Evolutionary conservation across 306 rosid genomes (phyloP).

Genomic region (Pterocarpus macrocarpus): DNA sequence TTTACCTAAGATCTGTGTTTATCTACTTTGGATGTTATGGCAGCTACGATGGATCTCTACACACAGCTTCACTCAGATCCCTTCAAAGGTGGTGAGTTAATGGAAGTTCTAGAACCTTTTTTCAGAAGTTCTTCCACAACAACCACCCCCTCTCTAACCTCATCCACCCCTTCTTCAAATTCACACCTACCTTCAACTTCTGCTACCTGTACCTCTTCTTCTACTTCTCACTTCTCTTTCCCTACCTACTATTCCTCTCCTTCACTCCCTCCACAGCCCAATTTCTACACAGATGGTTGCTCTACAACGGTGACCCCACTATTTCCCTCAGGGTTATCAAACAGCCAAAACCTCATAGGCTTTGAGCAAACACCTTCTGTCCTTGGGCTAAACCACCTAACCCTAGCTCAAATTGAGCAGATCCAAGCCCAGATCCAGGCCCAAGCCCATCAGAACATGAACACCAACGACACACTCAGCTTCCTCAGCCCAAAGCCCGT

Average conservation of each 20-base stretch:
- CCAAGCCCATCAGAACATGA: slow-evolving; percentile 40
- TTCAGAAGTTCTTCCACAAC: slow-evolving; percentile 70
- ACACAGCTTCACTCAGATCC: slow-evolving; percentile 62
- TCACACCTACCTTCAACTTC: slow-evolving; percentile 39
- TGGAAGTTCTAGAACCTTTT: slow-evolving; percentile 98
- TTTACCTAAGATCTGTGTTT: slow-evolving; percentile 45
- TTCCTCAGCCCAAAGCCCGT: slow-evolving; percentile 71
- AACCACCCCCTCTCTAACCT: slow-evolving; percentile 3
- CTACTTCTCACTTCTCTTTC: slow-evolving; percentile 33
- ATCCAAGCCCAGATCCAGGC: slow-evolving; percentile 67
- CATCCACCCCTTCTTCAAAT: slow-evolving; percentile 43
- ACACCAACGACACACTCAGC: slow-evolving; percentile 35
- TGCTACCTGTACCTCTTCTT: slow-evolving; percentile 39
- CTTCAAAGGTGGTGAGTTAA: slow-evolving; percentile 76
- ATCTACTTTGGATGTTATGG: slow-evolving; percentile 49
- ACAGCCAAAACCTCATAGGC: slow-evolving; percentile 51
- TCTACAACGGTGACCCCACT: slow-evolving; percentile 55
- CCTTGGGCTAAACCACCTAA: slow-evolving; percentile 64
- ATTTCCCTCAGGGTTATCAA: slow-evolving; percentile 60
- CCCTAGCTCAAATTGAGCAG: slow-evolving; percentile 67
- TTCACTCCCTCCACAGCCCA: slow-evolving; percentile 51
- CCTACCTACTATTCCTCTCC: slow-evolving; percentile 45
- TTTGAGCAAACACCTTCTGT: slow-evolving; percentile 56
- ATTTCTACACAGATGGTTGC: slow-evolving; percentile 51
- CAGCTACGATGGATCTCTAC: slow-evolving; percentile 73